Evolutionary conservation across 495 filamentous ascomycete genomes (phyloP).

Genomic region (Lasiosphaeria ovina): DNA sequence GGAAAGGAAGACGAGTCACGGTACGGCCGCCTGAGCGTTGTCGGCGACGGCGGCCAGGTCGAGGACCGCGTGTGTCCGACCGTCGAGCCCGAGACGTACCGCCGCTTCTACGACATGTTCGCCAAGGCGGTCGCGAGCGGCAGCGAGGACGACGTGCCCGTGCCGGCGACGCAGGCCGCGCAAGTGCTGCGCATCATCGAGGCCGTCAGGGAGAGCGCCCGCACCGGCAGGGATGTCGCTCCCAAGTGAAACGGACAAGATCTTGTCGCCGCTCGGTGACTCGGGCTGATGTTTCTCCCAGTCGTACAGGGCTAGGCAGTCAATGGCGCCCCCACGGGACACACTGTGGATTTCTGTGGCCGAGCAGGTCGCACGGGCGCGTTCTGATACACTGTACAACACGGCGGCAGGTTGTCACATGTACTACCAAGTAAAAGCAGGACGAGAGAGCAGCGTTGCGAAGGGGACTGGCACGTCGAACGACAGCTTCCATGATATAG

Average conservation of each 20-base stretch:
- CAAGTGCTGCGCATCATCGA: conserved; percentile 76
- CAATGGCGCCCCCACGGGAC: too few species aligned
- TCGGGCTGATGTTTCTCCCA: too few species aligned
- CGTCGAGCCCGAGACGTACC: conserved; percentile 67
- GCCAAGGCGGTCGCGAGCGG: conserved; percentile 62
- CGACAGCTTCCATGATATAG: too few species aligned
- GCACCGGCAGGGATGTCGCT: conserved; percentile 58
- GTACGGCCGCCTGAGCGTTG: conserved; percentile 41
- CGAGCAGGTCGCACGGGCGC: too few species aligned
- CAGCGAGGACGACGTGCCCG: conserved; percentile 59
- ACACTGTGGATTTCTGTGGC: too few species aligned
- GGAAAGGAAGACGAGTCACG: conserved; percentile 57
- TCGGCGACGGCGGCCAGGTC: conserved; percentile 37
- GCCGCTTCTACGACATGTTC: conserved; percentile 68
- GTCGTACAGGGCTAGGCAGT: too few species aligned
- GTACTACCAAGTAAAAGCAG: too few species aligned
- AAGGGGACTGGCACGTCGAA: too few species aligned
- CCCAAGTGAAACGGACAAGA: conserved; percentile 9
- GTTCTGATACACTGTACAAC: too few species aligned
- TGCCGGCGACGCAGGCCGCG: conserved; percentile 67
- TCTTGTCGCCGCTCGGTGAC: not conserved
- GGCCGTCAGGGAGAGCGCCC: conserved; percentile 64
- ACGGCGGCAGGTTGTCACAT: too few species aligned
- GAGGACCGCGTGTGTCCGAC: conserved; percentile 52
- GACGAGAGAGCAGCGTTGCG: too few species aligned